These are phyloP conservation scores for Candida ortonii DNA, from an alignment of 805 yeast genomes.

Conservation along the genomic window DNA sequence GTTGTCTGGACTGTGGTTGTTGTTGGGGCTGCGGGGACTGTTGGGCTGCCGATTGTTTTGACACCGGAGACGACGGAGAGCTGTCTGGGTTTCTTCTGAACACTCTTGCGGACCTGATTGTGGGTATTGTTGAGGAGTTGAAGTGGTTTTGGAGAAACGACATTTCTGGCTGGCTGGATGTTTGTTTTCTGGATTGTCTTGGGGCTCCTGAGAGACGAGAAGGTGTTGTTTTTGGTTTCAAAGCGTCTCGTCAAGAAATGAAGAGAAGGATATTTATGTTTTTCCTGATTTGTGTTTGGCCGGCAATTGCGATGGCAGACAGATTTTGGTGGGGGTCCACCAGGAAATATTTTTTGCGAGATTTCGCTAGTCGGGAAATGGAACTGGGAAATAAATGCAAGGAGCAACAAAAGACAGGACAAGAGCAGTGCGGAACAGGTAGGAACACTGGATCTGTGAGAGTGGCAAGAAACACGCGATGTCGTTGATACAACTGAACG, in stretches of 20 bases:
- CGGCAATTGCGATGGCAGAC: too few relatives aligned
- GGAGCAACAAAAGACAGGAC: neutral
- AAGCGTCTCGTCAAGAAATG: too few relatives aligned
- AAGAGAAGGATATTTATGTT: too few relatives aligned
- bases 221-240: too few relatives aligned
- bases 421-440: neutral
- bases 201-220: too few relatives aligned
- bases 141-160: slow-evolving; percentile 32
- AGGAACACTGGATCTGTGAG: neutral
- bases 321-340: too few relatives aligned
- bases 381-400: too few relatives aligned
- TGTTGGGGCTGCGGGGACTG: slow-evolving; percentile 13
- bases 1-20: slow-evolving; percentile 14
- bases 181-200: too few relatives aligned
- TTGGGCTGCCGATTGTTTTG: slow-evolving; percentile 16
- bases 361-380: too few relatives aligned
- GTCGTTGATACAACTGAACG: slow-evolving; percentile 23
- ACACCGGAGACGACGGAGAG: slow-evolving; percentile 23
- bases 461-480: slow-evolving; percentile 1
- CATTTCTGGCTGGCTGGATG: slow-evolving; percentile 15
- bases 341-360: too few relatives aligned
- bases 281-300: too few relatives aligned
- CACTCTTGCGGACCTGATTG: slow-evolving; percentile 35
- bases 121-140: slow-evolving; percentile 31
- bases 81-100: slow-evolving; percentile 32